Evolutionary conservation across 495 filamentous ascomycete species (phyloP).

Genomic region (Penicillium simplicissimum): DNA sequence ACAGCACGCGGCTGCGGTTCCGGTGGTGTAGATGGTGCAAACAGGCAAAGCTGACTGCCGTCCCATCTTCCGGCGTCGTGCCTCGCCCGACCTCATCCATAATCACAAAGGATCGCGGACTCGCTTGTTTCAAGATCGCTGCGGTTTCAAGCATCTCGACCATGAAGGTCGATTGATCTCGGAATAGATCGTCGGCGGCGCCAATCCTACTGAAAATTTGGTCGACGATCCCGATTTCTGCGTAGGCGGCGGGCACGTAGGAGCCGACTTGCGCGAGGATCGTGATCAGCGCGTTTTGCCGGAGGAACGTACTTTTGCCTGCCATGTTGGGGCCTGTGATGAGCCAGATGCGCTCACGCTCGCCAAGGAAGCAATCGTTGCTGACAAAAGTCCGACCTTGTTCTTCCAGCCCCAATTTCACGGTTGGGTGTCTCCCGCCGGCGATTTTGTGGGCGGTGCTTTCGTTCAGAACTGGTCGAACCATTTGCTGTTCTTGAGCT

Average conservation of each 20-base stretch:
- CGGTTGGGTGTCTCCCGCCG: constrained; percentile 85
- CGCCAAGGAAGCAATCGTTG: constrained; percentile 83
- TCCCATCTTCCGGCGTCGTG: constrained; percentile 88
- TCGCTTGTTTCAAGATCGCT: constrained; percentile 53
- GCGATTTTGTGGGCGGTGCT: constrained; percentile 63
- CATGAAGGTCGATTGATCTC: constrained; percentile 94
- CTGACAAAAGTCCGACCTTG: constrained; percentile 80
- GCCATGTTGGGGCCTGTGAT: constrained; percentile 99
- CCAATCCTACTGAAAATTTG: constrained; percentile 91
- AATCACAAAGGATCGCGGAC: constrained; percentile 75
- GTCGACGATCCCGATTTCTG: constrained; percentile 84
- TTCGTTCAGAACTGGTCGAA: constrained; percentile 69
- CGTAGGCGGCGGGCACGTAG: constrained; percentile 86
- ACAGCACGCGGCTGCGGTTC: constrained; percentile 78
- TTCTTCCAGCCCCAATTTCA: constrained; percentile 75
- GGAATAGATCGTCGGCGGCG: constrained; percentile 88
- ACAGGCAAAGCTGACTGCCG: constrained; percentile 85
- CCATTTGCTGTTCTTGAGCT: constrained; percentile 69
- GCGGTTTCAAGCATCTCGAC: constrained; percentile 60
- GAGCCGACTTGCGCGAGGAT: constrained; percentile 90
- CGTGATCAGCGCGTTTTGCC: constrained; percentile 91
- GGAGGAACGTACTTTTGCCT: constrained; percentile 91
- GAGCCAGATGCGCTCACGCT: constrained; percentile 72
- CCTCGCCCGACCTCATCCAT: constrained; percentile 98
- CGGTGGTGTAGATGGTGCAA: constrained; percentile 76